Evolutionary conservation across 805 yeast species (phyloP).

Genomic region (Ogataea haglerorum): DNA sequence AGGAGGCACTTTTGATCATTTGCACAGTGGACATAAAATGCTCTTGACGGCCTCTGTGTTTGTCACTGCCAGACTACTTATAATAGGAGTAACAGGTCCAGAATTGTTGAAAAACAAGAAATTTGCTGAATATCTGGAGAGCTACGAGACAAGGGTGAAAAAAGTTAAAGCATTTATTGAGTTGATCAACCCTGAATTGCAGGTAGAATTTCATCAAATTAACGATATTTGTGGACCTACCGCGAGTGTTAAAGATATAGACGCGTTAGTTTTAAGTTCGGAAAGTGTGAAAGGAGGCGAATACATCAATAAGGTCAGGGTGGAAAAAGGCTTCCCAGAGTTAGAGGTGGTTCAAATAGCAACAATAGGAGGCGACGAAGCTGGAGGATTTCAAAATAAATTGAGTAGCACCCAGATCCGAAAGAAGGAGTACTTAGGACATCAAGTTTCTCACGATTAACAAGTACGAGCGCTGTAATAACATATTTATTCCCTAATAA

Average conservation of each 20-base stretch:
- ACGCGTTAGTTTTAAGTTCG: constrained; percentile 74
- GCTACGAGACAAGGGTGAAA: constrained; percentile 48
- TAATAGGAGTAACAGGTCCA: constrained; percentile 83
- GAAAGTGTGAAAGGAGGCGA: constrained; percentile 79
- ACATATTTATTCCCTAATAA: constrained; percentile 39
- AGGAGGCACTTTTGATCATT: constrained; percentile 96
- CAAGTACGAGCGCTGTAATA: constrained; percentile 5
- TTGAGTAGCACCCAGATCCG: constrained; percentile 83
- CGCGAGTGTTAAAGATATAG: constrained; percentile 65
- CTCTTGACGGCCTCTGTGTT: constrained; percentile 70
- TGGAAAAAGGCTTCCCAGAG: constrained; percentile 48
- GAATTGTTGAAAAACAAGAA: constrained; percentile 72
- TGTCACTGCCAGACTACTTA: constrained; percentile 49
- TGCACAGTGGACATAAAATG: constrained; percentile 94
- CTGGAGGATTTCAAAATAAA: constrained; percentile 59
- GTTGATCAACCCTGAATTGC: constrained; percentile 43
- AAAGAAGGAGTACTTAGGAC: constrained; percentile 31
- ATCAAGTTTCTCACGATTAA: neutral
- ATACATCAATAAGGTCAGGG: constrained; percentile 63
- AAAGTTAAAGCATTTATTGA: constrained; percentile 49
- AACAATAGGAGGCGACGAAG: constrained; percentile 56
- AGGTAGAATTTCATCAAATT: constrained; percentile 56
- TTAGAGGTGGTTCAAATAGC: constrained; percentile 53
- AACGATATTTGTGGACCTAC: constrained; percentile 95
- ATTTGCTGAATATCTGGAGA: constrained; percentile 60